Evolutionary conservation across 169 alveolate species (phyloP), one percentile per base, ranked within the genome.

Genomic region (Cryptosporidium ryanae): DNA sequence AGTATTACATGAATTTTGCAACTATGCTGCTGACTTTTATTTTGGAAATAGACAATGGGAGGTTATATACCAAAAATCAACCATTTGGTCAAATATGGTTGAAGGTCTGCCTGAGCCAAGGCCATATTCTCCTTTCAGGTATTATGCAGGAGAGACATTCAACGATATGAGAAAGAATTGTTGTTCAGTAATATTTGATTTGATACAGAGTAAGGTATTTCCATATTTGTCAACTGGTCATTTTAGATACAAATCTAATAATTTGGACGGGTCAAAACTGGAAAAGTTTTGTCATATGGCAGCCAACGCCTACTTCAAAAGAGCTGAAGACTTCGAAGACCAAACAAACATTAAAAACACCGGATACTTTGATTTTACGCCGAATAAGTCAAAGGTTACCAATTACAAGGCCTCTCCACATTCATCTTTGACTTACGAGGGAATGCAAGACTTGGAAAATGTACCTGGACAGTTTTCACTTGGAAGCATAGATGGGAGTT

Each of bases 21-120:
- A 76, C 43, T 76, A 76, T 76, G 71, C 87, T n/a, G 87, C 87
- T 23, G 87, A 76, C 64, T 76, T 34, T 27, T 76, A 76, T 46
- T 59, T 76, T 59, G 87, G 87, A 4, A 76, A 76, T 38, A 32
- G 87, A 18, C 87, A 76, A 31, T 76, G 87, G 87, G 17, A 18
- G 29, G 25, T 23, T 13, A 76, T 76, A 29, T 76, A 18, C 48
- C 64, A 76, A 34, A 44, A 29, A 12, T 76, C 68, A 15, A 10
- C 0, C 27, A 32, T 44, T n/a, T 21, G 0, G 23, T 59, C 71
- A 6, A 32, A n/a, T 27, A 29, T n/a, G 18, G 29, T 76, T 43
- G 25, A 18, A 25, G 87, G 87, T 8, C 2, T 76, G 4, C 87
- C 87, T 2, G 12, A n/a, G 21, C 27, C 18, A 6, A 55, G 87